These are phyloP conservation scores for Chalaropsis ovoidea DNA, from an alignment of 2,329 filamentous ascomycete genomes.

Conservation along the genomic window DNA sequence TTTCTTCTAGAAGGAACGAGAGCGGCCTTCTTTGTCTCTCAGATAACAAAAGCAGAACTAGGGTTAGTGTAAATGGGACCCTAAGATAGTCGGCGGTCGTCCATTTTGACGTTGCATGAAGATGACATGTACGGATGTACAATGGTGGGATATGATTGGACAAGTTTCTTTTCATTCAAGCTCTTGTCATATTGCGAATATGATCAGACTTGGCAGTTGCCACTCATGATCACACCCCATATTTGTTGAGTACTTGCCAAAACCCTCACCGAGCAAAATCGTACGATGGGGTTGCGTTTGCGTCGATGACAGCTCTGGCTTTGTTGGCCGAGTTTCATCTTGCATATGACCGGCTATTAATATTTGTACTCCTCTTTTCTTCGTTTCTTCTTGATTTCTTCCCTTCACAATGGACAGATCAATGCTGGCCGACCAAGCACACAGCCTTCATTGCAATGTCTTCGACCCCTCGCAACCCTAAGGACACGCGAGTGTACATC, in stretches of 20 bases:
- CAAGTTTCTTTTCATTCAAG: too few species aligned
- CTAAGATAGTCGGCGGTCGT: background rate
- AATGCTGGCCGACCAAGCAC: background rate
- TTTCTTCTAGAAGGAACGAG: background rate
- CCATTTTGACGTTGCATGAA: too few species aligned
- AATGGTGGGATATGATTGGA: background rate
- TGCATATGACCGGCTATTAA: background rate
- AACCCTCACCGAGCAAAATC: background rate
- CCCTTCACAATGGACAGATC: background rate
- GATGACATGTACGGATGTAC: too few species aligned
- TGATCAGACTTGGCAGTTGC: background rate
- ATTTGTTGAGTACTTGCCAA: background rate
- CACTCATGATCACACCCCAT: background rate
- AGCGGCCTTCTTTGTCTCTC: background rate
- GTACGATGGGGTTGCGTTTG: slow-evolving; percentile 1
- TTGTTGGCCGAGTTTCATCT: background rate
- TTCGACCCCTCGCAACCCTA: slow-evolving; percentile 1
- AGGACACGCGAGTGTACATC: slow-evolving; percentile 30
- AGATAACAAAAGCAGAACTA: background rate
- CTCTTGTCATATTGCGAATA: background rate
- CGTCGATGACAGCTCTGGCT: background rate
- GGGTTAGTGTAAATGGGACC: background rate
- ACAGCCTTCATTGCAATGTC: background rate
- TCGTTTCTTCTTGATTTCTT: background rate
- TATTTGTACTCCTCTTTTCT: background rate